Percentiles rank a stretch among this genome's conserved stretches.
Evolutionary conservation across 2,329 filamentous ascomycete genomes (phyloP).

Genomic region (Didymella glomerata): DNA sequence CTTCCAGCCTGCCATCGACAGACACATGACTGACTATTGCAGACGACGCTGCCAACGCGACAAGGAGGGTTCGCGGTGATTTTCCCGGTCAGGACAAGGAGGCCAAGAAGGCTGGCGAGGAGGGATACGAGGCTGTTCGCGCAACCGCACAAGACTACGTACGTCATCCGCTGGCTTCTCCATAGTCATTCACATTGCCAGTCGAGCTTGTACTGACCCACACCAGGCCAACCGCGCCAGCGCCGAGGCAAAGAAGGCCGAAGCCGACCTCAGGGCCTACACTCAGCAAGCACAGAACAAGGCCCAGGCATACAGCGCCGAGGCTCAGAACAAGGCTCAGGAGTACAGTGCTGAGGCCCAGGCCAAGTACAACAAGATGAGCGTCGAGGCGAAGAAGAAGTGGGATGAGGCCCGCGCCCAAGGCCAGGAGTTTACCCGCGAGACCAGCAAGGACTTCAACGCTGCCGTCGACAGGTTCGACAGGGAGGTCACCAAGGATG

Average conservation of each 20-base stretch:
- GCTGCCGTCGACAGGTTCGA: slow-evolving; percentile 77
- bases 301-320: slow-evolving; percentile 58
- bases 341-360: slow-evolving; percentile 54
- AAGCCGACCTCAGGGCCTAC: slow-evolving; percentile 63
- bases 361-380: slow-evolving; percentile 63
- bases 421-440: slow-evolving; percentile 55
- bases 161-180: slow-evolving; percentile 19
- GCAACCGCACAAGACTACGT: slow-evolving; percentile 56
- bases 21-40: slow-evolving; percentile 24
- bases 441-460: slow-evolving; percentile 60
- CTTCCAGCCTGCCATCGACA: background rate
- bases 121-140: slow-evolving; percentile 51
- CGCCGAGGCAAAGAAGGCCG: slow-evolving; percentile 65
- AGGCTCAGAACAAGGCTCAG: slow-evolving; percentile 20
- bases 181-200: background rate
- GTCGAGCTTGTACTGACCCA: slow-evolving; percentile 26
- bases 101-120: slow-evolving; percentile 70
- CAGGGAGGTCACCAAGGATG: slow-evolving; percentile 78
- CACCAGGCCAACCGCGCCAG: slow-evolving; percentile 51
- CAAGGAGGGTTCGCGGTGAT: slow-evolving; percentile 71
- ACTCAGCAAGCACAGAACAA: slow-evolving; percentile 66
- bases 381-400: slow-evolving; percentile 66
- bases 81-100: slow-evolving; percentile 69
- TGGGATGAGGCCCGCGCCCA: slow-evolving; percentile 68
- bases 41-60: slow-evolving; percentile 80